phyloP scores from a whole-genome alignment of 2,329 filamentous ascomycete genomes.

The Talaromyces amestolkiae region DNA sequence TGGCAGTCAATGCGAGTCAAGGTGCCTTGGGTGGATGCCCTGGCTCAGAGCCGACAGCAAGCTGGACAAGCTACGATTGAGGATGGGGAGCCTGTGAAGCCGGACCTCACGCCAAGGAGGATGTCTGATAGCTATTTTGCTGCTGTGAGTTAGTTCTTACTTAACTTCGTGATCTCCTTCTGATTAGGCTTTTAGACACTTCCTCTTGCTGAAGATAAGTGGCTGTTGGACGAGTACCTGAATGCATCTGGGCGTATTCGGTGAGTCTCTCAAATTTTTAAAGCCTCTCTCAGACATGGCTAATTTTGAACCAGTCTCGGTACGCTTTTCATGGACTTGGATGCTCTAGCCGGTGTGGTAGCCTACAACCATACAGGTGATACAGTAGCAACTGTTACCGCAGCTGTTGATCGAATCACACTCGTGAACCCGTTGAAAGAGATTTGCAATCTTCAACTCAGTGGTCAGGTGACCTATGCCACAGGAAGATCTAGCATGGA shows the following conservation, averaged over 20 bases:
- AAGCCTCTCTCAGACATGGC: conserved; percentile 5
- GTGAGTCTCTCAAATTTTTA: conserved; percentile 31
- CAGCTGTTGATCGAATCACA: conserved; percentile 62
- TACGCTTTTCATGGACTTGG: conserved; percentile 75
- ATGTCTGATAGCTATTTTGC: conserved; percentile 71
- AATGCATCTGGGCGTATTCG: conserved; percentile 73
- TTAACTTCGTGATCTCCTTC: conserved; percentile 18
- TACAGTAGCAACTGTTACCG: conserved; percentile 61
- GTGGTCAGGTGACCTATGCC: conserved; percentile 67
- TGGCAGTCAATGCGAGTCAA: conserved; percentile 56
- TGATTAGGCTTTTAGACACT: conserved; percentile 50
- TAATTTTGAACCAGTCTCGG: conserved; percentile 52
- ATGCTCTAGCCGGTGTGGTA: conserved; percentile 72
- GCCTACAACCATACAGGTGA: conserved; percentile 72
- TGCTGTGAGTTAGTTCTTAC: conserved; percentile 49
- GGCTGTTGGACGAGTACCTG: conserved; percentile 74
- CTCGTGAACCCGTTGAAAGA: conserved; percentile 71
- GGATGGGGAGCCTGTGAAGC: conserved; percentile 38
- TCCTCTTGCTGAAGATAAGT: conserved; percentile 70
- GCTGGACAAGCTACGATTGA: conserved; percentile 27
- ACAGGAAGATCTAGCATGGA: conserved; percentile 72
- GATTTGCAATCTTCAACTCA: conserved; percentile 75
- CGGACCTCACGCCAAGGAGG: conserved; percentile 62
- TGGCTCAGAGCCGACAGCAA: conserved; percentile 53
- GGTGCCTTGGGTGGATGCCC: conserved; percentile 67